These are phyloP conservation scores for Xenoacremonium recifei DNA, from an alignment of 2,329 filamentous ascomycete genomes.

Conservation along the genomic window DNA sequence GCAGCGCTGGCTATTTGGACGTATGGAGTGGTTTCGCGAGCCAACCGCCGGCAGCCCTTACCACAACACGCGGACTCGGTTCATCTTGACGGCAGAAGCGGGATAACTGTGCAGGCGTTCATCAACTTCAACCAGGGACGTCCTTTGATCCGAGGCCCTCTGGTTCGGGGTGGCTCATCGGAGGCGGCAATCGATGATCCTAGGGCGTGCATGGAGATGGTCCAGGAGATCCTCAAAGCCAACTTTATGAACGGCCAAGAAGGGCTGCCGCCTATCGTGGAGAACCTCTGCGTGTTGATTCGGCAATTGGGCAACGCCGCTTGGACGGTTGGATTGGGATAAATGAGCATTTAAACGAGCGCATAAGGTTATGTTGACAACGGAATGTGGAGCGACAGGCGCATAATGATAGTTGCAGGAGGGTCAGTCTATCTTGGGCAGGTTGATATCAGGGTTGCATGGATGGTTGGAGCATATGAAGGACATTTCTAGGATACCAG, in stretches of 20 bases:
- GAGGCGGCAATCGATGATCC: constrained; percentile 53
- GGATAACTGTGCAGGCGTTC: constrained; percentile 54
- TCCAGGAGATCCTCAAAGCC: constrained; percentile 53
- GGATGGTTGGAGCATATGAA: too few species aligned
- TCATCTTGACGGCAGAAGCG: constrained; percentile 57
- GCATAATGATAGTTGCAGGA: too few species aligned
- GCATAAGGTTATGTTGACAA: too few species aligned
- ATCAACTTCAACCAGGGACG: constrained; percentile 53
- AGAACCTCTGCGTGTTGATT: constrained; percentile 65
- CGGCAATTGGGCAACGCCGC: constrained; percentile 57
- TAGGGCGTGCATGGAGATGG: constrained; percentile 55
- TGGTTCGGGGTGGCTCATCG: constrained; percentile 23
- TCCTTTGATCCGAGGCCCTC: constrained; percentile 45
- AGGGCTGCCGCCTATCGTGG: constrained; percentile 58
- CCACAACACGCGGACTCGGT: constrained; percentile 39
- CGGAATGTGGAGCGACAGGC: too few species aligned
- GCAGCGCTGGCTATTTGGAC: constrained; percentile 68
- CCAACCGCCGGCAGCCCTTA: constrained; percentile 32
- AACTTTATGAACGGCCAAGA: constrained; percentile 48
- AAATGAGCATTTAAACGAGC: too few species aligned
- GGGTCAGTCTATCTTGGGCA: too few species aligned
- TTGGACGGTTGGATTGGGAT: constrained; percentile 35
- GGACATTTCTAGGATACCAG: too few species aligned
- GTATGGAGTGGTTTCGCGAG: constrained; percentile 58
- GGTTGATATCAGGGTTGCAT: too few species aligned